A percentile compares a stretch with the other conserved stretches of the same genome.
Evolutionary conservation across 208 protist species (phyloP).

Genomic region (Wallacemonas rigidus): DNA sequence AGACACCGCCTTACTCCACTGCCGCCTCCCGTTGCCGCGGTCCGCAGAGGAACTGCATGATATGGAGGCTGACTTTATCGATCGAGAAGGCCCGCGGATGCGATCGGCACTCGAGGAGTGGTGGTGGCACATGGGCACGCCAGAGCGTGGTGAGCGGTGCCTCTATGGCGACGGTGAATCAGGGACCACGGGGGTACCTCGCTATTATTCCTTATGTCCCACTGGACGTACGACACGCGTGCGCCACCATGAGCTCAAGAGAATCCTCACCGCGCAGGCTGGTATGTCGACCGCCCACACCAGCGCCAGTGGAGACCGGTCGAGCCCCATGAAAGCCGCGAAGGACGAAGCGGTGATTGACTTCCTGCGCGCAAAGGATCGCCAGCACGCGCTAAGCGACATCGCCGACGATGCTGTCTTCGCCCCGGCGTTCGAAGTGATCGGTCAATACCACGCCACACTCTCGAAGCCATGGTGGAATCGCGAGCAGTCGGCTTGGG

Average conservation of each 20-base stretch:
- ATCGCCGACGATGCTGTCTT: conserved; percentile 30
- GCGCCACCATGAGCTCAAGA: conserved; percentile 36
- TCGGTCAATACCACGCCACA: conserved; percentile 53
- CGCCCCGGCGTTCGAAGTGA: conserved; percentile 36
- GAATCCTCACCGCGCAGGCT: neutral
- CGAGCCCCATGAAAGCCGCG: neutral
- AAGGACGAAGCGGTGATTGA: conserved; percentile 18
- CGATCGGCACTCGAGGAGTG: conserved; percentile 38
- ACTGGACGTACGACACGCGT: conserved; percentile 48
- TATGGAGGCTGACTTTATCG: conserved; percentile 38
- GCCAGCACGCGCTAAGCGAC: conserved; percentile 13
- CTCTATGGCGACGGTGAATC: conserved; percentile 78
- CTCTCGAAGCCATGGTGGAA: conserved; percentile 67
- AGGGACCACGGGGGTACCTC: conserved; percentile 41
- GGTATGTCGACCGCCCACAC: neutral
- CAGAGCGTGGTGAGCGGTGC: conserved; percentile 31
- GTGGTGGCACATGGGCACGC: conserved; percentile 28
- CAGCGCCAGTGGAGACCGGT: too few relatives aligned
- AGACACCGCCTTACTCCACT: conserved; percentile 56
- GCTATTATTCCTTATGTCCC: conserved; percentile 75
- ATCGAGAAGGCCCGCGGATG: conserved; percentile 25
- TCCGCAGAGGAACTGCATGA: conserved; percentile 21
- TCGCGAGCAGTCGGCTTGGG: conserved; percentile 52
- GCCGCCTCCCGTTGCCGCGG: conserved; percentile 70
- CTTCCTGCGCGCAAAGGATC: conserved; percentile 41